Percentiles rank a stretch among this genome's conserved stretches.
Conservation (phyloP, 2,329 filamentous ascomycete genomes). For the Tolypocladium guangdongense region DNA sequence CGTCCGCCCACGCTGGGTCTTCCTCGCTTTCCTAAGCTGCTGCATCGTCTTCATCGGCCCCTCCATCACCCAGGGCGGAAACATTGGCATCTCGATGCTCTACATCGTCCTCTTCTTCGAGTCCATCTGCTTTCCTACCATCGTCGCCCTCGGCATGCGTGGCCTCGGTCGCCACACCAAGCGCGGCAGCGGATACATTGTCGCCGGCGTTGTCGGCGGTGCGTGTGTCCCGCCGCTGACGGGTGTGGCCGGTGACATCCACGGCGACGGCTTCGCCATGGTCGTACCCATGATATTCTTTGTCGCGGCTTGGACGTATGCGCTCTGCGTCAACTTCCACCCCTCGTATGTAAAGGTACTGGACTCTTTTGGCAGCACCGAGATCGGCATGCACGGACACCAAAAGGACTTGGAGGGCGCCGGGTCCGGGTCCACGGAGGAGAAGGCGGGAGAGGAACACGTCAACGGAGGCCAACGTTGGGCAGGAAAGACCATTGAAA, state of each 20-base stretch:
- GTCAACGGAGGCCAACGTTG: neutral
- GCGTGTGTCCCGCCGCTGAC: conserved; percentile 64
- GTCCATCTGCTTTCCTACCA: conserved; percentile 70
- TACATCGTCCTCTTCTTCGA: conserved; percentile 69
- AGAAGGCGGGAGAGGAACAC: conserved; percentile 8
- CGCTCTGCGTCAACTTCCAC: conserved; percentile 54
- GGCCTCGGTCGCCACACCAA: conserved; percentile 69
- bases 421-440: conserved; percentile 6
- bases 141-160: conserved; percentile 66
- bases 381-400: conserved; percentile 27
- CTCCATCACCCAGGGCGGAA: conserved; percentile 33
- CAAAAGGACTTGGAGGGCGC: conserved; percentile 8
- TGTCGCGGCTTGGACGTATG: conserved; percentile 43
- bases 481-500: neutral
- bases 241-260: conserved; percentile 54
- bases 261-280: conserved; percentile 52
- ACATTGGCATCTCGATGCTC: conserved; percentile 47
- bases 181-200: conserved; percentile 58
- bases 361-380: conserved; percentile 41
- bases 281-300: conserved; percentile 54
- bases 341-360: conserved; percentile 51
- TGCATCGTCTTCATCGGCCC: conserved; percentile 53
- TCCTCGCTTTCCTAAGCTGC: conserved; percentile 51
- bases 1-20: conserved; percentile 54
- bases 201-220: conserved; percentile 61